Percentiles rank a stretch among this genome's conserved stretches.
These are phyloP conservation scores for Ustilago trichophora DNA, from an alignment of 1,284 basidiomycete genomes.

Conservation along the genomic window DNA sequence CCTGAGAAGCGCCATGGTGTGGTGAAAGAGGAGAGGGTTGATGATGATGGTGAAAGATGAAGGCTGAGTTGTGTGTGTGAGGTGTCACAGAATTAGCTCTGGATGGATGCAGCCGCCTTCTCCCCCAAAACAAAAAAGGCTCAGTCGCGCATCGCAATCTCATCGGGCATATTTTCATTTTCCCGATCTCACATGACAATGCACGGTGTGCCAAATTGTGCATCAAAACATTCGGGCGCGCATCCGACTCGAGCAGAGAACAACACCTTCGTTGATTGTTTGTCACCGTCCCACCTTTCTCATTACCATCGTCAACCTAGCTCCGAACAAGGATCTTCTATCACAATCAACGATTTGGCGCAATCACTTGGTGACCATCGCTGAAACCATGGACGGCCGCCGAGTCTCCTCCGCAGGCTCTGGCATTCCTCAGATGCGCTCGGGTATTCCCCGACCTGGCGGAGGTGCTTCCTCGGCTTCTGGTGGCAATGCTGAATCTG, in stretches of 20 bases:
- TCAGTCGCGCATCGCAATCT: too few relatives aligned
- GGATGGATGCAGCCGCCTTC: too few relatives aligned
- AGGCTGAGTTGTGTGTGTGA: not conserved
- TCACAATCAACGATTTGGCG: too few relatives aligned
- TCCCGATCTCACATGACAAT: not conserved
- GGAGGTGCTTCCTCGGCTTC: constrained; percentile 1
- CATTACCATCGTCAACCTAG: too few relatives aligned
- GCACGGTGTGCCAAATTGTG: constrained; percentile 2
- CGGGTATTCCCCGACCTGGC: constrained; percentile 40
- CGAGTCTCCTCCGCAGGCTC: constrained; percentile 24
- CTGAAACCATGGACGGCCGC: constrained; percentile 31
- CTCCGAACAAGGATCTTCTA: too few relatives aligned
- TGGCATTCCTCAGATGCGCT: constrained; percentile 37
- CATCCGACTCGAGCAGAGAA: too few relatives aligned
- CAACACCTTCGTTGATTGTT: constrained; percentile 3
- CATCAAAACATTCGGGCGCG: constrained; percentile 17
- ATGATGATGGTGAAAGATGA: constrained; percentile 6
- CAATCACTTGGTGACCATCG: too few relatives aligned
- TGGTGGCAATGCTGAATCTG: constrained; percentile 5
- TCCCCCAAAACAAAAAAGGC: too few relatives aligned
- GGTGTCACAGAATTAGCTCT: too few relatives aligned
- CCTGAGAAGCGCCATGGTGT: constrained; percentile 24
- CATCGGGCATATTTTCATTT: not conserved
- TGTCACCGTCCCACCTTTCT: too few relatives aligned
- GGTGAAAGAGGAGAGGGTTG: not conserved